These are phyloP conservation scores for Xylaria sp. DNA, from an alignment of 2,329 filamentous ascomycete genomes.

Conservation along the genomic window DNA sequence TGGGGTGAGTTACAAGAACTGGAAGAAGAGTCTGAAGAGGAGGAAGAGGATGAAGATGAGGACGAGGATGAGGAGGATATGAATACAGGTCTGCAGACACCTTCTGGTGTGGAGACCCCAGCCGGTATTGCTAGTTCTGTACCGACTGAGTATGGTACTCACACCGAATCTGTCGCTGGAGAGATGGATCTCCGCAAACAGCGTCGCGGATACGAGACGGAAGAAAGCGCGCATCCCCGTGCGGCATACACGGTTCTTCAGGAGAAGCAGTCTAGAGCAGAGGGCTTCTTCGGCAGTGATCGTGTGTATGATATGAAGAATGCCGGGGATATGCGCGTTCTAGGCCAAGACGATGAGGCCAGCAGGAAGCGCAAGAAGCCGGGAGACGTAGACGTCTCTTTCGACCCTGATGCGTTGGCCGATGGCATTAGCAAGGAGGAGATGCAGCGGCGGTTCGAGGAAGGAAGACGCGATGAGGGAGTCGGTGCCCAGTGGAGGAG, in stretches of 20 bases:
- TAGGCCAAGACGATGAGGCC: slow-evolving; percentile 72
- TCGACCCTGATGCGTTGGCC: slow-evolving; percentile 77
- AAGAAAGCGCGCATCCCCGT: slow-evolving; percentile 68
- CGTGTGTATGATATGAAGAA: slow-evolving; percentile 81
- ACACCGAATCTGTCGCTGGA: slow-evolving; percentile 67
- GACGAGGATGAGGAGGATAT: slow-evolving; percentile 59
- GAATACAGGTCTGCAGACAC: slow-evolving; percentile 63
- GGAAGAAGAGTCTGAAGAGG: slow-evolving; percentile 56
- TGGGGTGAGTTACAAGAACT: slow-evolving; percentile 84
- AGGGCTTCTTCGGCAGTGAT: slow-evolving; percentile 95
- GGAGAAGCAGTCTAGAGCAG: slow-evolving; percentile 76
- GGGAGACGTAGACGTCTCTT: slow-evolving; percentile 86
- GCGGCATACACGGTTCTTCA: slow-evolving; percentile 86
- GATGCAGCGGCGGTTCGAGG: slow-evolving; percentile 73
- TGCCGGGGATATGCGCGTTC: slow-evolving; percentile 56
- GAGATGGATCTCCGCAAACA: slow-evolving; percentile 91
- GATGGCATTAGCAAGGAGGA: slow-evolving; percentile 79
- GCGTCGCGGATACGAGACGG: slow-evolving; percentile 78
- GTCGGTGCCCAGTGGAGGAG: slow-evolving; percentile 63
- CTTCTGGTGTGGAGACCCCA: slow-evolving; percentile 72
- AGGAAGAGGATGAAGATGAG: slow-evolving; percentile 66
- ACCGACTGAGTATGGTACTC: slow-evolving; percentile 70
- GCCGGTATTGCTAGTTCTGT: slow-evolving; percentile 75
- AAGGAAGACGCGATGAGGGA: slow-evolving; percentile 59
- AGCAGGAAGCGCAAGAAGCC: slow-evolving; percentile 86